Percentiles rank a stretch among this genome's conserved stretches.
Evolutionary conservation across 768 basidiomycete genomes (phyloP).

Genomic region (Russula sp.): DNA sequence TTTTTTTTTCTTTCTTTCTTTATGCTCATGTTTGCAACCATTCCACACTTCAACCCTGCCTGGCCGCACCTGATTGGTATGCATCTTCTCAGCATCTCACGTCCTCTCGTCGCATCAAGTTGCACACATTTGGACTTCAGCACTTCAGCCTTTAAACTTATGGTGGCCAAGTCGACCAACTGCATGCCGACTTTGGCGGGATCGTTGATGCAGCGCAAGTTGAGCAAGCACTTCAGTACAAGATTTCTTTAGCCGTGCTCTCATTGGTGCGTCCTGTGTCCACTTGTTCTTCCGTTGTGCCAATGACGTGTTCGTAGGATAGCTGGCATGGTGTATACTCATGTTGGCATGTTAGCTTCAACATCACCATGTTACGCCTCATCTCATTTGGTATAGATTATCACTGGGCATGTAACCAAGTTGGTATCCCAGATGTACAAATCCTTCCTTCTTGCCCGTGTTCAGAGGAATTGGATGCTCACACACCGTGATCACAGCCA

Average conservation of each 20-base stretch:
- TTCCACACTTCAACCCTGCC: too few species aligned
- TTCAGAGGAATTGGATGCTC: background rate
- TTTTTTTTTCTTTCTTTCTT: too few species aligned
- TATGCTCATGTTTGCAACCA: too few species aligned
- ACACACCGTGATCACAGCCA: slow-evolving; percentile 6
- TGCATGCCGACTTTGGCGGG: slow-evolving; percentile 77
- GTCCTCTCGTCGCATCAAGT: too few species aligned
- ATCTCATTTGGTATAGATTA: slow-evolving; percentile 93
- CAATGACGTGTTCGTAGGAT: slow-evolving; percentile 39
- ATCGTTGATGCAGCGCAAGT: slow-evolving; percentile 54
- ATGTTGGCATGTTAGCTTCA: slow-evolving; percentile 90
- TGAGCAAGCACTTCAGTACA: slow-evolving; percentile 60
- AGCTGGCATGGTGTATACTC: slow-evolving; percentile 68
- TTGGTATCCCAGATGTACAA: slow-evolving; percentile 36
- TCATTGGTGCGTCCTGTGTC: slow-evolving; percentile 50
- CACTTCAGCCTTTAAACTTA: slow-evolving; percentile 75
- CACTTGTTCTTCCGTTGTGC: too few species aligned
- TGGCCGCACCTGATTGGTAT: too few species aligned
- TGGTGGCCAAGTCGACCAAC: slow-evolving; percentile 77
- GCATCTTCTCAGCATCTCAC: too few species aligned
- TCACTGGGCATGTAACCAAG: slow-evolving; percentile 63
- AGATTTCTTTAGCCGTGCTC: too few species aligned
- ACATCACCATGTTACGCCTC: slow-evolving; percentile 91
- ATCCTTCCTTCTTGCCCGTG: background rate
- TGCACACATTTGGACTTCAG: too few species aligned